Percentiles rank a stretch among this genome's conserved stretches.
These are phyloP conservation scores for Trichoderma koningiopsis DNA, from an alignment of 2,329 filamentous ascomycete genomes.

Conservation along the genomic window DNA sequence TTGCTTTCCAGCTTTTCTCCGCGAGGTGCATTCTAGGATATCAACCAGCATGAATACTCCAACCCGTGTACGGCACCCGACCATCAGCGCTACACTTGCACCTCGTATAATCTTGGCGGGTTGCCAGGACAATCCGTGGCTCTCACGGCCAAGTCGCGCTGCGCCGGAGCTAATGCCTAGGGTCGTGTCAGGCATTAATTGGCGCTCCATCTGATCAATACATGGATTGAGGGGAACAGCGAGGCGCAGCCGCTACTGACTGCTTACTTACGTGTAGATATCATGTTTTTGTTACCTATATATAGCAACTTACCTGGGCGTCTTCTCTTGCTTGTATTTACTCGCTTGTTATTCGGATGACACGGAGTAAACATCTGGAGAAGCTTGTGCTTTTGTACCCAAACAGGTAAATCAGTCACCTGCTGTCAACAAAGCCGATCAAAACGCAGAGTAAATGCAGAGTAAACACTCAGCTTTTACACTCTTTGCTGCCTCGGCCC, in stretches of 20 bases:
- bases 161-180: constrained; percentile 17
- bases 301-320: not conserved
- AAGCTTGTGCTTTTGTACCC: not conserved
- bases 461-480: not conserved
- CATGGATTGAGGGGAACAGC: not conserved
- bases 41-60: not conserved
- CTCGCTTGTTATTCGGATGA: not conserved
- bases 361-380: not conserved
- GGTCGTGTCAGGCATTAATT: constrained; percentile 27
- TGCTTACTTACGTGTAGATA: not conserved
- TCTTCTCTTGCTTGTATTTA: not conserved
- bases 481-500: not conserved
- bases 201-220: not conserved
- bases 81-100: constrained; percentile 11
- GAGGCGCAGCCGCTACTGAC: not conserved
- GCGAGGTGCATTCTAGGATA: not conserved
- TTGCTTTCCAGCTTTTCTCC: not conserved
- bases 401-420: not conserved
- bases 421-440: too few relatives aligned
- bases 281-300: not conserved
- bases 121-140: constrained; percentile 25
- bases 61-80: not conserved
- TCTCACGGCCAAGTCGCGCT: constrained; percentile 9
- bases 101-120: constrained; percentile 20
- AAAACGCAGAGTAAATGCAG: not conserved